Percentiles rank a stretch among this genome's conserved stretches.
Evolutionary conservation across 148 eudicot genomes (phyloP).

Genomic region (Persicaria tinctoria): DNA sequence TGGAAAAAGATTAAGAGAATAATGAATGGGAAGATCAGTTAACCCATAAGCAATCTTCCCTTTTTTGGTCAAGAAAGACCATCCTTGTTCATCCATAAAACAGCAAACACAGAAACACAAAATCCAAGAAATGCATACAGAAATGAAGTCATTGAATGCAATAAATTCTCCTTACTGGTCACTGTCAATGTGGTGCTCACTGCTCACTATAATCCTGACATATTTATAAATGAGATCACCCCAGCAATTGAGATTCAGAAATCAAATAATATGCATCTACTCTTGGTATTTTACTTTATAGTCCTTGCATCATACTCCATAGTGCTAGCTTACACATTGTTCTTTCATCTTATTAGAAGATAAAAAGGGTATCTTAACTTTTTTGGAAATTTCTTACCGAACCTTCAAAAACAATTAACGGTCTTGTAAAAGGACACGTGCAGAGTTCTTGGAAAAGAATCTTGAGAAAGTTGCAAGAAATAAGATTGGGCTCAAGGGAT

Average conservation of each 20-base stretch:
- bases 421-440: neutral
- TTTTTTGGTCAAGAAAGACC: neutral
- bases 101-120: neutral
- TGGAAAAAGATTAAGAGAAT: neutral
- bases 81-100: neutral
- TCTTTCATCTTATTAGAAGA: neutral
- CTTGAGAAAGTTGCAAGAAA: neutral
- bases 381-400: neutral
- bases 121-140: neutral
- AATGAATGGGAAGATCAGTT: neutral
- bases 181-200: neutral
- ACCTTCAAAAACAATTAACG: neutral
- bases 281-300: neutral
- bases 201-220: neutral
- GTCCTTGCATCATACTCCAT: neutral
- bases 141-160: neutral
- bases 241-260: neutral
- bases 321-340: neutral
- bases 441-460: neutral
- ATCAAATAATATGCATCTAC: neutral
- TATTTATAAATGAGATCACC: neutral
- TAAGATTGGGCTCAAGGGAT: neutral
- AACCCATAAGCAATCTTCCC: neutral
- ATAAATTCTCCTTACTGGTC: neutral
- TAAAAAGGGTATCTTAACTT: neutral